These are phyloP conservation scores for Schizonepeta tenuifolia DNA, from an alignment of 257 asterid species.

Conservation along the genomic window DNA sequence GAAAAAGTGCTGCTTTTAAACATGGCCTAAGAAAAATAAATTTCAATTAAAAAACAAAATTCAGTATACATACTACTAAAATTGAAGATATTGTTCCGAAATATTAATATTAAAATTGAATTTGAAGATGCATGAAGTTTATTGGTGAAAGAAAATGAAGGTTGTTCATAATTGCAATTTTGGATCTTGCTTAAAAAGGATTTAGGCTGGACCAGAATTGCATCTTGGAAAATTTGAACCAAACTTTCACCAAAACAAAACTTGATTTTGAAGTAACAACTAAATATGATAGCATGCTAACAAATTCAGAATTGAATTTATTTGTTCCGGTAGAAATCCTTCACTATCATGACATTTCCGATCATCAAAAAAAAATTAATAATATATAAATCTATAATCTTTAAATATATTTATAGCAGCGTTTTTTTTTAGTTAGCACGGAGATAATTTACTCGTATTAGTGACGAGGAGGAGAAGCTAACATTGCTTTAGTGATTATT, in stretches of 20 bases:
- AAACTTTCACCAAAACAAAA: background rate
- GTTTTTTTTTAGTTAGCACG: too few species aligned
- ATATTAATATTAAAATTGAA: background rate
- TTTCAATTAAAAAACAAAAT: too few species aligned
- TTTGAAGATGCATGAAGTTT: background rate
- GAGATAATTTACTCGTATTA: too few species aligned
- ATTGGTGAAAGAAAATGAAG: background rate
- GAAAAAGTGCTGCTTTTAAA: too few species aligned
- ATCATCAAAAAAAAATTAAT: background rate
- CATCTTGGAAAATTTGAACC: background rate
- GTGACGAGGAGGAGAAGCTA: too few species aligned
- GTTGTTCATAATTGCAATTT: background rate
- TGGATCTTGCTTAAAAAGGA: background rate
- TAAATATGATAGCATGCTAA: background rate
- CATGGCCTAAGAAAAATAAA: background rate
- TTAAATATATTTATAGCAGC: too few species aligned
- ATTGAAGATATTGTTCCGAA: background rate
- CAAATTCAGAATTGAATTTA: background rate
- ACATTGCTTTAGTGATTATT: too few species aligned
- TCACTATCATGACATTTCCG: background rate
- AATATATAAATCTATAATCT: too few species aligned
- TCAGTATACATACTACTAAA: too few species aligned
- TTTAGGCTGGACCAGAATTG: background rate
- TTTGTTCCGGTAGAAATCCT: background rate
- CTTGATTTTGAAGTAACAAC: background rate